Conservation (phyloP, 78 protist genomes). For the Dictyostelium purpureum region DNA sequence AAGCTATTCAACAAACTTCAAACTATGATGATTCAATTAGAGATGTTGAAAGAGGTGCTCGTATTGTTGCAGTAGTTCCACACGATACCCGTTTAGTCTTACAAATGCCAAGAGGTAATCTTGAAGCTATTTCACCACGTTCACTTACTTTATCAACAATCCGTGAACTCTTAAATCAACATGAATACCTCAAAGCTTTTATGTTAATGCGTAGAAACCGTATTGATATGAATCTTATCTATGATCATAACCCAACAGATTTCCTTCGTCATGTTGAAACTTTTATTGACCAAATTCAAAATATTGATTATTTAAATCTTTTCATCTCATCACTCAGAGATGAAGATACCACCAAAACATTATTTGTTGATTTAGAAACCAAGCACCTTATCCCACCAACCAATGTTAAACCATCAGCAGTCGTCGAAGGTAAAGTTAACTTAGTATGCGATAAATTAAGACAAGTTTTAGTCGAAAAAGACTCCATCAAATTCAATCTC, state of each 20-base stretch:
- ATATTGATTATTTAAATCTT: constrained; percentile 66
- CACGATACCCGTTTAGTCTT: constrained; percentile 66
- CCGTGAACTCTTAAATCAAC: not conserved
- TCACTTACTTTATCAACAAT: constrained; percentile 67
- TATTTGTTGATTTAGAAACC: constrained; percentile 52
- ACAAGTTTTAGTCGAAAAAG: constrained; percentile 3
- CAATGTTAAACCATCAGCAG: not conserved
- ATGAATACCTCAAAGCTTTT: constrained; percentile 32
- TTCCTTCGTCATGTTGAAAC: constrained; percentile 65
- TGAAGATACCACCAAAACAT: constrained; percentile 71
- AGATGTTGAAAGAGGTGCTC: constrained; percentile 86
- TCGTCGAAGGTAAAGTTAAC: constrained; percentile 41
- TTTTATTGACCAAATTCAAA: constrained; percentile 59
- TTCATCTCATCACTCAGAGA: constrained; percentile 72
- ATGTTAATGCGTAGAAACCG: constrained; percentile 74
- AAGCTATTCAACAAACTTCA: not conserved
- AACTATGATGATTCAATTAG: constrained; percentile 66
- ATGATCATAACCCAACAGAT: constrained; percentile 80
- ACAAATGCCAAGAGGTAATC: constrained; percentile 91
- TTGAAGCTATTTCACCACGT: constrained; percentile 87
- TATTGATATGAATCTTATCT: constrained; percentile 86
- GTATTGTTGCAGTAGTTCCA: constrained; percentile 72
- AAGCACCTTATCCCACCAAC: not conserved
- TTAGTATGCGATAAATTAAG: constrained; percentile 57
- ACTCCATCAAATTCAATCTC: constrained; percentile 15